phyloP scores from a whole-genome alignment of 257 asterid species.

The Anisodus acutangulus region DNA sequence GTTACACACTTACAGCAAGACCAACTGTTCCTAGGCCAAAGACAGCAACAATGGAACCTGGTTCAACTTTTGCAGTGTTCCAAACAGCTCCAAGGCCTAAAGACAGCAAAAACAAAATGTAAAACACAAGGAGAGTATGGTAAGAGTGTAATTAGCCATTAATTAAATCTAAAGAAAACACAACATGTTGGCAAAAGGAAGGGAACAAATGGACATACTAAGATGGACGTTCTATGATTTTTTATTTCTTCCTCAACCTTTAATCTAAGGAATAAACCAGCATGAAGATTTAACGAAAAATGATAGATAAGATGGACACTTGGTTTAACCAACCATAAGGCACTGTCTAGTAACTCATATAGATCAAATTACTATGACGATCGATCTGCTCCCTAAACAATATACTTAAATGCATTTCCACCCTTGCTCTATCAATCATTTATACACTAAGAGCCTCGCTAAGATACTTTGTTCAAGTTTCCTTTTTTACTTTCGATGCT shows the following conservation, averaged over 20 bases:
- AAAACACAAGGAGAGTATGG: background rate
- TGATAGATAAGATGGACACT: background rate
- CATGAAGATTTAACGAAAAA: background rate
- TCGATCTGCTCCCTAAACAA: background rate
- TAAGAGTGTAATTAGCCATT: background rate
- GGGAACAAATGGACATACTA: background rate
- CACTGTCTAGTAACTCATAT: background rate
- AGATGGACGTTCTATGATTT: background rate
- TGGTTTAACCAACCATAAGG: slow-evolving; percentile 7
- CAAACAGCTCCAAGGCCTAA: slow-evolving; percentile 99
- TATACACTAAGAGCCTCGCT: background rate
- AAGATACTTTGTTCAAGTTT: background rate
- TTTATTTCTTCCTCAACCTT: background rate
- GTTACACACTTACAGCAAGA: slow-evolving; percentile 77
- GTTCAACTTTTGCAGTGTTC: slow-evolving; percentile 97
- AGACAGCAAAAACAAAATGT: slow-evolving; percentile 28
- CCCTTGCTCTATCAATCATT: background rate
- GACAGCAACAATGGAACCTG: slow-evolving; percentile 90
- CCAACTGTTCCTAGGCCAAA: slow-evolving; percentile 99
- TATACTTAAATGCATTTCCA: background rate
- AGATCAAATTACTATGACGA: background rate
- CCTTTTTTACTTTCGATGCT: background rate
- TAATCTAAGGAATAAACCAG: slow-evolving; percentile 15
- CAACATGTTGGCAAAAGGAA: background rate
- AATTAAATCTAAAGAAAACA: background rate